Evolutionary conservation across 2,329 filamentous ascomycete species (phyloP), one percentile per base, ranked within the genome.

Genomic region (Fusarium neocosmosporiellum): DNA sequence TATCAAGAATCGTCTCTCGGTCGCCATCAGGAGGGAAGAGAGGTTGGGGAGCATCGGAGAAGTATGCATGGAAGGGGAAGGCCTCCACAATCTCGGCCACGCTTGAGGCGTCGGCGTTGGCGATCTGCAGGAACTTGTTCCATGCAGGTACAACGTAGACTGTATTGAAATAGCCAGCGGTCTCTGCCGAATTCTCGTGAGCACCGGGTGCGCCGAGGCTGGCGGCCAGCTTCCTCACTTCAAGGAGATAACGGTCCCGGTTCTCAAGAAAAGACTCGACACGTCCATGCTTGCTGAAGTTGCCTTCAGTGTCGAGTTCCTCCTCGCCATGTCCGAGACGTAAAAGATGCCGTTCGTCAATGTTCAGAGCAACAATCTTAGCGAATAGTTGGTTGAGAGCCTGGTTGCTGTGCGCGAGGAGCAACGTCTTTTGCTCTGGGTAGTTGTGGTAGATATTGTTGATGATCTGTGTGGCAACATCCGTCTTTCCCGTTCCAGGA

Each of bases 401-500:
- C 81, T 99, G 97, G 79, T 99, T 99, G 83, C 96, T 98, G 81
- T 99, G 96, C 6, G 96, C 96, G 72, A 99, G 91, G 43, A 99
- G 89, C 20, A 99, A 85, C 1, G 96, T 99, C 76, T 94, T 93
- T 81, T 99, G 95, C 72, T 92, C 88, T 9, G 96, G 95, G 80
- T 98, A 99, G 83, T 98, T 98, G 85, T 98, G 96, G 80, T 99
- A 99, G 76, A 99, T 93, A 81, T 98, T 98, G 85, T 94, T 98
- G 84, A 99, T 99, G 80, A 98, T 97, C 82, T 99, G 96, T 6
- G 96, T 98, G 55, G 95, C 95, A 61, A 99, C 96, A 82, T 99
- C 96, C n/a, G 96, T 99, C 86, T 99, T 99, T 71, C 97, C 96
- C 8, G 96, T 99, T 63, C 96, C 96, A 9, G 96, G 96, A 62